A percentile compares a stretch with the other conserved stretches of the same genome.
Conservation (phyloP, 2,329 filamentous ascomycete genomes). For the Ophiostoma triangulosporum region DNA sequence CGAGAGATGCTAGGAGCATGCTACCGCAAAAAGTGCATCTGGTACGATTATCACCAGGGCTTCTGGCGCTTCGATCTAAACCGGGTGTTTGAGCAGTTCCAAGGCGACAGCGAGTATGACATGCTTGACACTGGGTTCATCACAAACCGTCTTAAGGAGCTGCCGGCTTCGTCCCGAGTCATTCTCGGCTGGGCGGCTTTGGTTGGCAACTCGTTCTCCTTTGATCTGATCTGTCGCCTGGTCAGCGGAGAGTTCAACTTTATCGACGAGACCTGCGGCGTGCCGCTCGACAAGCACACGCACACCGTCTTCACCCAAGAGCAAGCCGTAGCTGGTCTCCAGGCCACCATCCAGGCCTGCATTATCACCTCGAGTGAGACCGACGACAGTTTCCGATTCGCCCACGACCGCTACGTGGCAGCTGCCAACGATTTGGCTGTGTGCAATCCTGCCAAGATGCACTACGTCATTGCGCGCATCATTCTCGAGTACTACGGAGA, state of each 20-base stretch:
- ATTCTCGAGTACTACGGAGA: constrained; percentile 57
- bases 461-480: constrained; percentile 74
- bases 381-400: constrained; percentile 78
- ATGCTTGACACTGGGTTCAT: constrained; percentile 76
- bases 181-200: constrained; percentile 80
- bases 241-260: constrained; percentile 63
- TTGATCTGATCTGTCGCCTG: constrained; percentile 62
- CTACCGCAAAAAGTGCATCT: constrained; percentile 75
- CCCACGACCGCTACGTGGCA: constrained; percentile 75
- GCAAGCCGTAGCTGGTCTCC: constrained; percentile 65
- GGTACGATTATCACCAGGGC: constrained; percentile 75
- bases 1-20: constrained; percentile 81
- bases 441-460: constrained; percentile 64
- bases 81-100: constrained; percentile 72
- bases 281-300: constrained; percentile 18
- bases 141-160: constrained; percentile 59
- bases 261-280: constrained; percentile 26
- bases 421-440: constrained; percentile 59
- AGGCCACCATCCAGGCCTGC: constrained; percentile 66
- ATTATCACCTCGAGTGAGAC: constrained; percentile 70
- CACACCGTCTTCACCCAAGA: constrained; percentile 45
- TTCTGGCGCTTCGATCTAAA: constrained; percentile 80
- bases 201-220: constrained; percentile 72
- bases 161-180: constrained; percentile 59
- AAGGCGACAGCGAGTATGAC: constrained; percentile 63